Conservation (phyloP, 768 basidiomycete genomes). For the Mycena albidolilacea region DNA sequence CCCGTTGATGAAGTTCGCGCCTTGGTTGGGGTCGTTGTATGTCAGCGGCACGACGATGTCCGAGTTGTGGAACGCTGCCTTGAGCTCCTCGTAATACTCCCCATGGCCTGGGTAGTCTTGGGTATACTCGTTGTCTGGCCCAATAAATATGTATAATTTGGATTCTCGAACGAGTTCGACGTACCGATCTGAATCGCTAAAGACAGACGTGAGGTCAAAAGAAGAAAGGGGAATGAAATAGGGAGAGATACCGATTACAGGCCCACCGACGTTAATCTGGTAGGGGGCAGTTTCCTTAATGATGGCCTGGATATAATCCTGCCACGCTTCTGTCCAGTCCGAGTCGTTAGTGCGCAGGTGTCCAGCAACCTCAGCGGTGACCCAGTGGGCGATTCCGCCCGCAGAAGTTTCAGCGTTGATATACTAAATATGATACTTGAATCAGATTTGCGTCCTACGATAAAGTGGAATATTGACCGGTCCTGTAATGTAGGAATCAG, state of each 20-base stretch:
- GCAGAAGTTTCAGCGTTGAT: conserved; percentile 89
- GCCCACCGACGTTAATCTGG: conserved; percentile 82
- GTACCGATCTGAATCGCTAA: conserved; percentile 33
- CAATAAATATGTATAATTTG: not conserved
- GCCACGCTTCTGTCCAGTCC: conserved; percentile 81
- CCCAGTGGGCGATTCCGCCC: conserved; percentile 81
- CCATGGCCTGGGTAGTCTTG: conserved; percentile 62
- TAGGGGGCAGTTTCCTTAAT: conserved; percentile 72
- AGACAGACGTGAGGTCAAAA: not conserved
- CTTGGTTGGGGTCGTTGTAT: conserved; percentile 78
- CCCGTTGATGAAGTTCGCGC: conserved; percentile 77
- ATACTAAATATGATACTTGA: conserved; percentile 53
- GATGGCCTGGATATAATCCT: conserved; percentile 77
- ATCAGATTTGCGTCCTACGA: not conserved
- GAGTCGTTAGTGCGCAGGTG: conserved; percentile 80
- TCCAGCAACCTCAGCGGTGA: conserved; percentile 76
- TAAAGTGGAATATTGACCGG: conserved; percentile 46
- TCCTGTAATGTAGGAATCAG: conserved; percentile 44
- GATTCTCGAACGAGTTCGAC: not conserved
- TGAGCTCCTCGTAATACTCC: conserved; percentile 76
- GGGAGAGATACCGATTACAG: conserved; percentile 76
- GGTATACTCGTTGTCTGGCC: conserved; percentile 81
- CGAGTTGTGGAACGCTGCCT: conserved; percentile 66
- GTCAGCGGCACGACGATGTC: conserved; percentile 80
- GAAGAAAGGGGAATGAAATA: conserved; percentile 52